These are phyloP conservation scores for Botrytis deweyae DNA, from an alignment of 2,329 filamentous ascomycete species.

Conservation along the genomic window DNA sequence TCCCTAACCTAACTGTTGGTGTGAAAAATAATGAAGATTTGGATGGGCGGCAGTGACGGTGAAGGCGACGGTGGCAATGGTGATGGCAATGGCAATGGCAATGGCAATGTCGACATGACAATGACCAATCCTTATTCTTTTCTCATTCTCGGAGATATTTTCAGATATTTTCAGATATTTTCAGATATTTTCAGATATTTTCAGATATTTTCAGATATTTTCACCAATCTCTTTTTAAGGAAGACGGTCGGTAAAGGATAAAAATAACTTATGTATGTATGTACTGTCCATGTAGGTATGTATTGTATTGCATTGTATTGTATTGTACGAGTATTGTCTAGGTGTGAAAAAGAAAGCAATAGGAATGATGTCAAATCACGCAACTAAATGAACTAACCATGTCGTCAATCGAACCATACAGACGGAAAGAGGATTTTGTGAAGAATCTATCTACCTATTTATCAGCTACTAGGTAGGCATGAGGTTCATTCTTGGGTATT, in stretches of 20 bases:
- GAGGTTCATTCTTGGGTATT: neutral
- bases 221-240: neutral
- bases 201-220: neutral
- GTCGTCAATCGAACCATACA: neutral
- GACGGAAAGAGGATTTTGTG: neutral
- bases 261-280: neutral
- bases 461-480: neutral
- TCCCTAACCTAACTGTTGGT: neutral
- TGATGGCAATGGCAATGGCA: no score
- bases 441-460: neutral
- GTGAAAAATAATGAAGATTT: neutral
- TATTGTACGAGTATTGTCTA: neutral
- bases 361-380: slow-evolving; percentile 1
- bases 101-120: no score
- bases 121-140: neutral
- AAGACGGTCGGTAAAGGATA: neutral
- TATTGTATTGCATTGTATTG: neutral
- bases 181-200: neutral
- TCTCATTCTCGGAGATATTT: neutral
- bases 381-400: neutral
- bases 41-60: neutral
- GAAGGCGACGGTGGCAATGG: neutral
- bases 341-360: neutral
- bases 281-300: neutral
- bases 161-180: neutral